phyloP scores from a whole-genome alignment of 176 grass and related monocot species.

The Oryza glaberrima region DNA sequence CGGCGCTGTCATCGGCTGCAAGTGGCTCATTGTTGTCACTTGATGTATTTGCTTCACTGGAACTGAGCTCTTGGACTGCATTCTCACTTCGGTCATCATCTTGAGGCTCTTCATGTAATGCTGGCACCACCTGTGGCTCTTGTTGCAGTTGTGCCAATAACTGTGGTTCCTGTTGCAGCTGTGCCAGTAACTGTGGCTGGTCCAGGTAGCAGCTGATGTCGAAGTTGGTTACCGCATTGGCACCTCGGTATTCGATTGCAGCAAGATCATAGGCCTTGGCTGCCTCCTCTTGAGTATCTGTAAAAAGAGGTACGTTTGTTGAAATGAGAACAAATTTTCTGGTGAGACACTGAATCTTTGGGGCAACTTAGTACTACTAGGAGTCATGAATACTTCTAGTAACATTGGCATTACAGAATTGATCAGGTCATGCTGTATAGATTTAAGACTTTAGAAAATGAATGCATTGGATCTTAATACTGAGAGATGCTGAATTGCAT shows the following conservation, averaged over 20 bases:
- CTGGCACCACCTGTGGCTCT: constrained; percentile 44
- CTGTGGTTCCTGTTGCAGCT: constrained; percentile 36
- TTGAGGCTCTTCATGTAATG: constrained; percentile 47
- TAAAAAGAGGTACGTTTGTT: background rate
- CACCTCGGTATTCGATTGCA: constrained; percentile 81
- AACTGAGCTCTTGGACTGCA: constrained; percentile 25
- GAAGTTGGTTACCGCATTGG: constrained; percentile 87
- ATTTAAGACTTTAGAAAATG: too few species aligned
- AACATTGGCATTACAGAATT: background rate
- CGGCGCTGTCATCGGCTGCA: background rate
- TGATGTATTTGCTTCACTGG: constrained; percentile 11
- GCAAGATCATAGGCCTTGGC: constrained; percentile 97
- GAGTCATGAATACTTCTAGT: background rate
- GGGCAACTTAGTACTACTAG: background rate
- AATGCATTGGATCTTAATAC: background rate
- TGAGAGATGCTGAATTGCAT: constrained; percentile 33
- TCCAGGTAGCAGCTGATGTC: constrained; percentile 77
- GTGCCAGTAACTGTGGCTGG: constrained; percentile 40
- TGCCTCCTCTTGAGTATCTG: constrained; percentile 94
- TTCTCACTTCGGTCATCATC: constrained; percentile 24
- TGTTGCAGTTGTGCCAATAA: constrained; percentile 40
- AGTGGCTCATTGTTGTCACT: background rate
- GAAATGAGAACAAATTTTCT: background rate
- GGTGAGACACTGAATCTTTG: background rate
- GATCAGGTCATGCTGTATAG: background rate